phyloP scores from a whole-genome alignment of 306 rosid genomes.

The Sesbania bispinosa region DNA sequence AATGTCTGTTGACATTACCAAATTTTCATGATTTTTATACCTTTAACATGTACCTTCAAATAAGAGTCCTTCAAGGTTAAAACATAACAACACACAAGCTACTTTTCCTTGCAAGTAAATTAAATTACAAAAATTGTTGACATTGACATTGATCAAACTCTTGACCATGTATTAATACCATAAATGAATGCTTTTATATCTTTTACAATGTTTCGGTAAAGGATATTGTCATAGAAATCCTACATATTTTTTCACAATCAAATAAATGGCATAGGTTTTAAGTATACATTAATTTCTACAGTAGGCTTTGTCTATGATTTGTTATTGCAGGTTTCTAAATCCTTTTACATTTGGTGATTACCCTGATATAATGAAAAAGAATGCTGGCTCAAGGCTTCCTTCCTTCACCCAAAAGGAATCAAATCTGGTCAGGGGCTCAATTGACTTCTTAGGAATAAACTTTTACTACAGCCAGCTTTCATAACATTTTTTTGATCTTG shows the following conservation, averaged over 20 bases:
- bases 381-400: constrained; percentile 57
- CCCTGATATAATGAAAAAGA: constrained; percentile 43
- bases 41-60: too few species aligned
- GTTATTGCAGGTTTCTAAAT: constrained; percentile 40
- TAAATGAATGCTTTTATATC: too few species aligned
- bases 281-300: background rate
- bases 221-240: background rate
- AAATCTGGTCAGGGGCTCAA: constrained; percentile 43
- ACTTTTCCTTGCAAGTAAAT: too few species aligned
- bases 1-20: background rate
- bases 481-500: too few species aligned
- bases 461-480: too few species aligned
- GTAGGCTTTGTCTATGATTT: background rate
- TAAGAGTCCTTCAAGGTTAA: too few species aligned
- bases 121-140: too few species aligned
- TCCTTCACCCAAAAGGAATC: constrained; percentile 38
- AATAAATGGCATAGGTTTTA: background rate
- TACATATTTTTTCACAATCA: background rate
- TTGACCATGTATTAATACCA: too few species aligned
- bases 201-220: too few species aligned
- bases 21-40: too few species aligned
- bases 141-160: too few species aligned
- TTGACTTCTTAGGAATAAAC: constrained; percentile 52
- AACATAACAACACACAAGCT: too few species aligned
- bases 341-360: constrained; percentile 59